Evolutionary conservation across 1,139 yeast genomes (phyloP).

Genomic region (Ogataea hybrid): DNA sequence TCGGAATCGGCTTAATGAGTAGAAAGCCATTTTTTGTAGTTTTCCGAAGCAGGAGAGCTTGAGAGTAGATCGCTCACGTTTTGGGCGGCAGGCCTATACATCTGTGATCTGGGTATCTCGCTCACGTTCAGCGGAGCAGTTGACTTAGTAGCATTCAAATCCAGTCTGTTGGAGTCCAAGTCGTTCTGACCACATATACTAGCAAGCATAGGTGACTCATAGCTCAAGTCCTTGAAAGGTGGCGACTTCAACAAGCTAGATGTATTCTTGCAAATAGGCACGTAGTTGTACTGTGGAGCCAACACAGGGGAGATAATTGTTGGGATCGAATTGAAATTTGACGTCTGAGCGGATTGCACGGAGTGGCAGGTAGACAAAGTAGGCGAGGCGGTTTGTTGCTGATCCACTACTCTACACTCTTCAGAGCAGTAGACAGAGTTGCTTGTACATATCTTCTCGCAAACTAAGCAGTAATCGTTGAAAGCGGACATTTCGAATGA

Average conservation of each 20-base stretch:
- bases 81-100: slow-evolving; percentile 16
- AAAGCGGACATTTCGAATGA: slow-evolving; percentile 46
- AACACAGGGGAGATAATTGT: slow-evolving; percentile 29
- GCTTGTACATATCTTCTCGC: slow-evolving; percentile 57
- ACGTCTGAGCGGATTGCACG: slow-evolving; percentile 10
- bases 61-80: slow-evolving; percentile 28
- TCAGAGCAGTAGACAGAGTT: slow-evolving; percentile 61
- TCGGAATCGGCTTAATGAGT: slow-evolving; percentile 19
- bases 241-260: slow-evolving; percentile 22
- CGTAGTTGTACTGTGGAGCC: slow-evolving; percentile 27
- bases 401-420: slow-evolving; percentile 49
- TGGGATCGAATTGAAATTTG: slow-evolving; percentile 14
- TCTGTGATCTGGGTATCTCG: slow-evolving; percentile 4
- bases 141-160: slow-evolving; percentile 22
- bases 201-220: slow-evolving; percentile 31
- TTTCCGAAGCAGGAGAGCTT: slow-evolving; percentile 29
- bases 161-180: slow-evolving; percentile 31
- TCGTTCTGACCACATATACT: slow-evolving; percentile 21
- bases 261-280: slow-evolving; percentile 6
- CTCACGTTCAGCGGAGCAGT: neutral
- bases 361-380: slow-evolving; percentile 24
- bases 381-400: slow-evolving; percentile 23
- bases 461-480: slow-evolving; percentile 64
- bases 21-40: slow-evolving; percentile 33
- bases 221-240: slow-evolving; percentile 25